These are phyloP conservation scores for Colletotrichum tamarilloi DNA, from an alignment of 2,329 filamentous ascomycete genomes.

Conservation along the genomic window DNA sequence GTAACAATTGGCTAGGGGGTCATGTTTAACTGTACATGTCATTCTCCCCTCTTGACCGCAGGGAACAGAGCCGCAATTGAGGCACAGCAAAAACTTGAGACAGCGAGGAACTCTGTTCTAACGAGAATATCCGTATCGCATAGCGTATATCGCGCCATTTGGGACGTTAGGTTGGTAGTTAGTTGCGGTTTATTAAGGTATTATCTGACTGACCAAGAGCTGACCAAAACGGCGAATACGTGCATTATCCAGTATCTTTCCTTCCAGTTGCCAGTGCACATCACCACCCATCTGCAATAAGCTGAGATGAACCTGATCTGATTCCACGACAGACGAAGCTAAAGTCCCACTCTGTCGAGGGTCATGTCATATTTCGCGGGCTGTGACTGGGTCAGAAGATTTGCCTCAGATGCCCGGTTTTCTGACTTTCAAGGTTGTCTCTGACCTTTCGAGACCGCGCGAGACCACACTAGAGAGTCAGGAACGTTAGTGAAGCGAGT, in stretches of 20 bases:
- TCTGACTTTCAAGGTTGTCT: constrained; percentile 1
- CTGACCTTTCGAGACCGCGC: not conserved
- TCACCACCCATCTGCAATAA: constrained; percentile 1
- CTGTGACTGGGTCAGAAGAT: not conserved
- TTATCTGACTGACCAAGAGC: no score
- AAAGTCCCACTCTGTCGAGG: not conserved
- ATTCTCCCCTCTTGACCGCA: not conserved
- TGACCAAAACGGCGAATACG: not conserved
- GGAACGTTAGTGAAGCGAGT: not conserved
- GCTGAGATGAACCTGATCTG: constrained; percentile 34
- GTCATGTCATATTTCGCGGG: not conserved
- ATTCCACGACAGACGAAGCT: not conserved
- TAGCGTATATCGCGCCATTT: not conserved
- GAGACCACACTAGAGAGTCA: not conserved
- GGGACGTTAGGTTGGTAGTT: not conserved
- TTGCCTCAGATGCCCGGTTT: not conserved
- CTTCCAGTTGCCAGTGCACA: not conserved
- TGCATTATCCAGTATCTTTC: not conserved
- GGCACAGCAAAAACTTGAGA: constrained; percentile 3
- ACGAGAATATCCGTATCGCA: not conserved
- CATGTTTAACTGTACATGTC: not conserved
- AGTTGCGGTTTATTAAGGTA: not conserved
- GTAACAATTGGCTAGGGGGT: not conserved
- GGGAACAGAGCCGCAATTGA: constrained; percentile 12
- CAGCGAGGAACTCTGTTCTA: not conserved